Evolutionary conservation across 345 rosid species (phyloP), one percentile per base, ranked within the genome.

Genomic region (Erodium maritimum): DNA sequence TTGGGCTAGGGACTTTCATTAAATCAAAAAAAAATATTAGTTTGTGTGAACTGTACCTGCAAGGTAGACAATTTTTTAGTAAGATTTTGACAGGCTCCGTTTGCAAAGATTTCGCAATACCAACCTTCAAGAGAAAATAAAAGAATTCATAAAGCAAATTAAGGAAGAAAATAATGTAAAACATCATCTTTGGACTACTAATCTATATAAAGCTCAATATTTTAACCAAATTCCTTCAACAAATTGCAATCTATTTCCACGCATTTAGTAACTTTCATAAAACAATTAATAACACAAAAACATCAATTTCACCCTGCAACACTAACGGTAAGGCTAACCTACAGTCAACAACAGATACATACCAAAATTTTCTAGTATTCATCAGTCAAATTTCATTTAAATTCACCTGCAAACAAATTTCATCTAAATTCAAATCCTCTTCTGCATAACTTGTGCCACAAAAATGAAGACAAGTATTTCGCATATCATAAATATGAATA

Each of bases 331-430:
- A n/a, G n/a, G n/a, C n/a, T n/a, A n/a, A n/a, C n/a, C 46, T 12
- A 1, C 14, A 17, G 10, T 22, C 0, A 52, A 42, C 8, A 50
- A 52, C 52, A 23, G 65, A 54, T 22, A 70, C 79, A 45, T 72
- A 91, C 98, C 86, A 91, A 96, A 65, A 81, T 86, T 23, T 84
- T 75, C 95, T 96, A 91, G 64, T 88, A 91, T 56, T 88, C 96
- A 69, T 86, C 93, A 5, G 93, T 88, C 75, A 88, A 72, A 81
- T 78, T 91, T 85, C 55, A 91, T 69, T 45, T 20, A 91, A 79
- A 62, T 79, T 71, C 69, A 88, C 87, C 98, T 91, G 80, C 46
- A 71, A 65, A 63, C 52, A 50, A 22, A 21, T 12, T n/a, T 21
- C 58, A 57, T 34, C 34, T 55, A 54, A 57, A 29, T 29, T 29